A percentile compares a stretch with the other conserved stretches of the same genome.
Conservation (phyloP, 441 rosid species). For the Pelargonium fulgidum region DNA sequence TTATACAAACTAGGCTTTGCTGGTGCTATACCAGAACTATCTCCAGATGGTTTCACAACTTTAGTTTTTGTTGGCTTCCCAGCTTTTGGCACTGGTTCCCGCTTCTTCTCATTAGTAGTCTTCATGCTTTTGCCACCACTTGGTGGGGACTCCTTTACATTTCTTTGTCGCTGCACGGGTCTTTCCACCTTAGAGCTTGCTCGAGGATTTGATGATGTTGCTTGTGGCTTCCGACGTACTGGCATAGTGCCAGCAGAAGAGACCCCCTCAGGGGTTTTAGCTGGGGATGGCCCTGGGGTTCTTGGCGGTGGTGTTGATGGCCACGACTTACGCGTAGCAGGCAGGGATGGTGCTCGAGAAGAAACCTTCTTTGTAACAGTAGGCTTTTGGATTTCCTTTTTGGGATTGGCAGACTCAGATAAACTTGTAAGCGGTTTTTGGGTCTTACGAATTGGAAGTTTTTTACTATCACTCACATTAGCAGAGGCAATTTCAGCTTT, state of each 20-base stretch:
- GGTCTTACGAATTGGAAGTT: constrained; percentile 26
- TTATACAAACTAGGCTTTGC: constrained; percentile 44
- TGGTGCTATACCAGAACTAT: constrained; percentile 27
- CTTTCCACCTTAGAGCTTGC: constrained; percentile 37
- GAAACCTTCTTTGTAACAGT: constrained; percentile 34
- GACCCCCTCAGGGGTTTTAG: constrained; percentile 32
- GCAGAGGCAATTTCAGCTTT: constrained; percentile 45
- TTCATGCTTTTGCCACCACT: constrained; percentile 23
- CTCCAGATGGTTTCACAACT: constrained; percentile 29
- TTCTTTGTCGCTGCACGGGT: constrained; percentile 29
- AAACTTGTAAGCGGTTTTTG: constrained; percentile 28
- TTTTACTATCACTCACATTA: constrained; percentile 36
- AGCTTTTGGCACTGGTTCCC: constrained; percentile 28
- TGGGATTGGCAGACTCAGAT: constrained; percentile 35
- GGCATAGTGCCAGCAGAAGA: constrained; percentile 38
- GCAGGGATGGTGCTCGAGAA: constrained; percentile 35
- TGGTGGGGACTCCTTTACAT: constrained; percentile 26
- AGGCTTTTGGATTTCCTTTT: constrained; percentile 37
- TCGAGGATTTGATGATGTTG: constrained; percentile 30
- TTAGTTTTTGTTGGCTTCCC: constrained; percentile 34
- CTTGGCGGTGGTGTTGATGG: constrained; percentile 48
- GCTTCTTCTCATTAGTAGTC: constrained; percentile 32
- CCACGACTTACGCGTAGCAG: constrained; percentile 53
- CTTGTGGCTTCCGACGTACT: constrained; percentile 38
- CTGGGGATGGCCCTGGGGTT: constrained; percentile 34